phyloP scores from a whole-genome alignment of 139 green algal genomes.

The Chlorella sp. region DNA sequence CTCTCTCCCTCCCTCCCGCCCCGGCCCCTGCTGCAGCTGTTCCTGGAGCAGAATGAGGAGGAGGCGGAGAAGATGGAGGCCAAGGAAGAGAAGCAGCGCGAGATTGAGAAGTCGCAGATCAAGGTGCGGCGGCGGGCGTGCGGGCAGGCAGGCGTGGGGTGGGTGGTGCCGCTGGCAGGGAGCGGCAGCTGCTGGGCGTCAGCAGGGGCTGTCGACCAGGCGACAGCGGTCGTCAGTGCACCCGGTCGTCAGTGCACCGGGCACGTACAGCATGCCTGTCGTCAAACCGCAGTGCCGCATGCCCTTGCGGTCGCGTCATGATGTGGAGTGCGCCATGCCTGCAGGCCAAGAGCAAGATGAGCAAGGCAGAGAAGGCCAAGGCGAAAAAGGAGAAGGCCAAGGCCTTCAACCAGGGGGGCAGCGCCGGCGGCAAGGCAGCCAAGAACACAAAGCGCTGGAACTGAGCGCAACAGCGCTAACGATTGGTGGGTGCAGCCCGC shows the following conservation, averaged over 20 bases:
- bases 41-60: constrained; percentile 86
- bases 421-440: constrained; percentile 44
- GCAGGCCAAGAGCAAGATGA: constrained; percentile 92
- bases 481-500: too few relatives aligned
- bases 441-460: constrained; percentile 85
- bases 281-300: too few relatives aligned
- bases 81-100: constrained; percentile 74
- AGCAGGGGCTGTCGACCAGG: too few relatives aligned
- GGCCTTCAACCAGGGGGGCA: constrained; percentile 55
- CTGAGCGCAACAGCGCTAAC: constrained; percentile 26
- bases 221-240: too few relatives aligned
- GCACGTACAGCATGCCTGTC: too few relatives aligned
- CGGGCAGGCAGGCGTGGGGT: neutral
- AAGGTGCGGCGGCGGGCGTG: constrained; percentile 46
- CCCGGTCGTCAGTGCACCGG: too few relatives aligned
- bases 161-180: neutral
- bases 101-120: constrained; percentile 80
- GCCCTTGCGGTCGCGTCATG: too few relatives aligned
- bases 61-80: constrained; percentile 66
- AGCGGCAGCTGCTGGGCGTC: too few relatives aligned
- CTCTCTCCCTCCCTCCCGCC: neutral
- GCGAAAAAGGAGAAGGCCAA: constrained; percentile 90
- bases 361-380: constrained; percentile 88
- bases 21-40: constrained; percentile 51
- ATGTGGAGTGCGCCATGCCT: neutral